These are phyloP conservation scores for Tulasnella sp. DNA, from an alignment of 768 basidiomycete genomes.

Conservation along the genomic window DNA sequence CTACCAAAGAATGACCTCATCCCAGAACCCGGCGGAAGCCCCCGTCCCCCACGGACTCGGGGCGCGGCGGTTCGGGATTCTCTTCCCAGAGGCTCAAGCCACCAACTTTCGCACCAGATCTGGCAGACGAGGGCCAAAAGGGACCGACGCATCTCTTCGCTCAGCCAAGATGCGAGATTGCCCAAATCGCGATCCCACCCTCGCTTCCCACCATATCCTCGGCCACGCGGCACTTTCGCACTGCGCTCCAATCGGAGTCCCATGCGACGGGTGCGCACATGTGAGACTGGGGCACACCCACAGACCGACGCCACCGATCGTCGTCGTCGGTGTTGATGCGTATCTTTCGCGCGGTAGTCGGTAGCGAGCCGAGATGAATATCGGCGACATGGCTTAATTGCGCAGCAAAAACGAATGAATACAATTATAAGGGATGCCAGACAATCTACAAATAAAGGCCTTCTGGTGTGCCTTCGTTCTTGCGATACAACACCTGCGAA, in stretches of 20 bases:
- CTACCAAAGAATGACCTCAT: not conserved
- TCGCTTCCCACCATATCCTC: not conserved
- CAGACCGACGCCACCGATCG: not conserved
- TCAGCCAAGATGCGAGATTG: constrained; percentile 1
- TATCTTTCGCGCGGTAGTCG: not conserved
- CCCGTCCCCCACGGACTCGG: not conserved
- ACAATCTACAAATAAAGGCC: constrained; percentile 67
- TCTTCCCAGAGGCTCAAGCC: not conserved
- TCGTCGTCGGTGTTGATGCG: not conserved
- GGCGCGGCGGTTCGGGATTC: not conserved
- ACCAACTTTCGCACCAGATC: not conserved
- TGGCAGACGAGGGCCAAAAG: not conserved
- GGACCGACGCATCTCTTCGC: not conserved
- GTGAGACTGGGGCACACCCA: not conserved
- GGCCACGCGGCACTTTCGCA: constrained; percentile 1
- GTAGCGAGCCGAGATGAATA: not conserved
- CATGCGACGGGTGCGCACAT: not conserved
- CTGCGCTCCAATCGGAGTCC: not conserved
- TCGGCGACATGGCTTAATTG: not conserved
- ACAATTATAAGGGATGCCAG: constrained; percentile 3
- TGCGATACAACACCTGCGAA: constrained; percentile 76
- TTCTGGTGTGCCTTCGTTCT: constrained; percentile 95
- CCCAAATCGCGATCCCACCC: constrained; percentile 1
- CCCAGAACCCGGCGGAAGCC: not conserved
- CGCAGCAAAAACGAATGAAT: constrained; percentile 2